phyloP scores from a whole-genome alignment of 164 flowering plant genomes.

The Umbellularia californica region DNA sequence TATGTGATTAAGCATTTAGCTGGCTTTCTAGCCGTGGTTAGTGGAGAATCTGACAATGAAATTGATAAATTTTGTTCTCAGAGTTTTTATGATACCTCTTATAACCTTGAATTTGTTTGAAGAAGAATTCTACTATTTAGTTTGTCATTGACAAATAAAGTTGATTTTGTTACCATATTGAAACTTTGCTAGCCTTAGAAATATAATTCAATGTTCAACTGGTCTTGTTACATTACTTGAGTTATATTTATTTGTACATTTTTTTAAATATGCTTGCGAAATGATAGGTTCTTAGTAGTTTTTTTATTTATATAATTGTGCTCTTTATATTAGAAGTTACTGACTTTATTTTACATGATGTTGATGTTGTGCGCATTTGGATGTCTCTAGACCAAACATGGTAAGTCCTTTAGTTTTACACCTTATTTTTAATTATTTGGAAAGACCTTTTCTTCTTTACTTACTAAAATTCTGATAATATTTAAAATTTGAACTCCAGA shows the following conservation, averaged over 20 bases:
- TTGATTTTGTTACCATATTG: not conserved
- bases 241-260: not conserved
- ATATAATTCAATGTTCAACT: not conserved
- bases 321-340: not conserved
- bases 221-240: not conserved
- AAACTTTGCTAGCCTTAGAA: not conserved
- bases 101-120: too few relatives aligned
- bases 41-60: too few relatives aligned
- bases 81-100: not conserved
- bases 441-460: not conserved
- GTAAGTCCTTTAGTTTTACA: constrained; percentile 31
- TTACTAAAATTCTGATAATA: not conserved
- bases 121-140: too few relatives aligned
- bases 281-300: not conserved
- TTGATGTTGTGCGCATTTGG: constrained; percentile 18
- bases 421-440: too few relatives aligned
- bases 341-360: not conserved
- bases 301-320: not conserved
- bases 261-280: not conserved
- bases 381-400: constrained; percentile 81
- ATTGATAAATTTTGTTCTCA: constrained; percentile 1
- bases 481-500: constrained; percentile 40
- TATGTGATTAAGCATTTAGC: too few relatives aligned
- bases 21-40: too few relatives aligned
- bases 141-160: too few relatives aligned